Percentiles rank a stretch among this genome's conserved stretches.
These are phyloP conservation scores for Raffaelea deltoideospora DNA, from an alignment of 2,329 filamentous ascomycete genomes.

Conservation along the genomic window DNA sequence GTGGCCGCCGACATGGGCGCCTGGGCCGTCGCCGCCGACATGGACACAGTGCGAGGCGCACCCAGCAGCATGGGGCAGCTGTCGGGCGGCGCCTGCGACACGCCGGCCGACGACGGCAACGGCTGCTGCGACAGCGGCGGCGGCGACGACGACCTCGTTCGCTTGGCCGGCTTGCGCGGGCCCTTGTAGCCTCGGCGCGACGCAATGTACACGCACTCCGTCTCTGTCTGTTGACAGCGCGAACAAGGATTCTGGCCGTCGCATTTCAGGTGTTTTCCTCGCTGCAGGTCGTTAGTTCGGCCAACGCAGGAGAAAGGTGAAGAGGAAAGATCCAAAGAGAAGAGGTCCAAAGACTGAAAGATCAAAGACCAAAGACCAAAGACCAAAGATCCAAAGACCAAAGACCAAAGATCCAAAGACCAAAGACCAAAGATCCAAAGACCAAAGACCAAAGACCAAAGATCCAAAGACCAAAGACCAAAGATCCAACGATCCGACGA, in stretches of 20 bases:
- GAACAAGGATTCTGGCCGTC: conserved; percentile 56
- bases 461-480: not conserved
- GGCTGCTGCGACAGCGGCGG: conserved; percentile 15
- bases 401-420: not conserved
- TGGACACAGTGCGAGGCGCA: conserved; percentile 13
- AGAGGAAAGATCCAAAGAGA: not conserved
- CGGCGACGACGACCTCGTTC: conserved; percentile 33
- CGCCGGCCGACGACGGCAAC: not conserved
- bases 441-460: not conserved
- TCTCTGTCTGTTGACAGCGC: conserved; percentile 43
- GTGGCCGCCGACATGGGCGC: conserved; percentile 12
- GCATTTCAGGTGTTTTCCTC: conserved; percentile 59
- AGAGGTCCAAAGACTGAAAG: not conserved
- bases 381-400: not conserved
- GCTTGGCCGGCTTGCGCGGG: conserved; percentile 36
- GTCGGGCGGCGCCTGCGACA: conserved; percentile 13
- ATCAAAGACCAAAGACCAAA: not conserved
- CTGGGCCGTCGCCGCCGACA: not conserved
- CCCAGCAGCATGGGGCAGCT: conserved; percentile 30
- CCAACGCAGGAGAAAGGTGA: not conserved
- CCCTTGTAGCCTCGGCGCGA: conserved; percentile 65
- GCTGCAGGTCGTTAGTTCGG: conserved; percentile 18
- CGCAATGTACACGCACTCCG: conserved; percentile 56
- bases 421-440: not conserved
- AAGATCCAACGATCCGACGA: not conserved